Evolutionary conservation across 805 yeast genomes (phyloP).

Genomic region (Ogataea allantospora): DNA sequence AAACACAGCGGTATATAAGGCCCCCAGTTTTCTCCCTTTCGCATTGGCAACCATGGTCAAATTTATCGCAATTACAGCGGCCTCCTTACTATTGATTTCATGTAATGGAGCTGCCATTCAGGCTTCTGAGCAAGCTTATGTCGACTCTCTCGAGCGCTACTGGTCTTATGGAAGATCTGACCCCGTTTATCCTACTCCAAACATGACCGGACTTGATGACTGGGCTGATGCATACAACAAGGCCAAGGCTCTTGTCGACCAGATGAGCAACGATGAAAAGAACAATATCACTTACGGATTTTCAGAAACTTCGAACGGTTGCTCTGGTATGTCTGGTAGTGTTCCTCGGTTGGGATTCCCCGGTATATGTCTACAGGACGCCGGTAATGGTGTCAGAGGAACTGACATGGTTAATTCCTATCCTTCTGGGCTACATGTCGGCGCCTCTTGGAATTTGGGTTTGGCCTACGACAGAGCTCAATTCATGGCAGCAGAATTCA

Average conservation of each 20-base stretch:
- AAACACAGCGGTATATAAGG: neutral
- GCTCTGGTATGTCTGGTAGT: constrained; percentile 53
- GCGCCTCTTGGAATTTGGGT: constrained; percentile 54
- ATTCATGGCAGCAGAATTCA: constrained; percentile 56
- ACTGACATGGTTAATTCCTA: constrained; percentile 56
- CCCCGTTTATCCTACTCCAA: constrained; percentile 21
- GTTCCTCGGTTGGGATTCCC: constrained; percentile 59
- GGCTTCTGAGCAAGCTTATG: constrained; percentile 4
- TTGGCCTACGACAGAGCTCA: constrained; percentile 52
- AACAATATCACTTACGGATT: constrained; percentile 59
- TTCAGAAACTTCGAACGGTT: constrained; percentile 5
- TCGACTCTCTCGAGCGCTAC: constrained; percentile 9
- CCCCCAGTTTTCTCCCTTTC: neutral
- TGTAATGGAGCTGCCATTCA: constrained; percentile 4
- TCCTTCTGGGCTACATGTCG: constrained; percentile 60
- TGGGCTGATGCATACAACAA: constrained; percentile 60
- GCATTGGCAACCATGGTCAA: neutral
- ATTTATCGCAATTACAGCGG: constrained; percentile 2
- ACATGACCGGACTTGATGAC: constrained; percentile 24
- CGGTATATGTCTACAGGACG: constrained; percentile 59
- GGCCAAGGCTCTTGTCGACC: constrained; percentile 53
- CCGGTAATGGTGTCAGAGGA: constrained; percentile 58
- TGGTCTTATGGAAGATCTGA: constrained; percentile 22
- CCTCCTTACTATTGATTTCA: constrained; percentile 1
- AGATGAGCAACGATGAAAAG: constrained; percentile 56